Percentiles rank a stretch among this genome's conserved stretches.
These are phyloP conservation scores for Aspergillus sergii DNA, from an alignment of 2,329 filamentous ascomycete genomes.

Conservation along the genomic window DNA sequence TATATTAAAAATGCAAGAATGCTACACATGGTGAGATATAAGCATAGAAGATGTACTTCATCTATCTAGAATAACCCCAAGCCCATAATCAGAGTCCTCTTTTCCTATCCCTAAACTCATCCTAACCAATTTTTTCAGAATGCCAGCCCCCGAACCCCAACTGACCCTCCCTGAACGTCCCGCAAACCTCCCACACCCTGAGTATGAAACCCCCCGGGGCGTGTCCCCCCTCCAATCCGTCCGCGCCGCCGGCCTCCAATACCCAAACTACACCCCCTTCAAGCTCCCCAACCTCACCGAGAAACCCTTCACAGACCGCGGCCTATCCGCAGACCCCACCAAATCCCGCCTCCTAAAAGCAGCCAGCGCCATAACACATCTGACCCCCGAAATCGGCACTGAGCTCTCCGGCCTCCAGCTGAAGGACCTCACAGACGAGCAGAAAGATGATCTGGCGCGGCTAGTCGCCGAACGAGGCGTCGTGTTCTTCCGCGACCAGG, in stretches of 20 bases:
- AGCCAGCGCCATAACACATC: neutral
- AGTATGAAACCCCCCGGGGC: slow-evolving; percentile 5
- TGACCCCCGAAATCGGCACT: slow-evolving; percentile 44
- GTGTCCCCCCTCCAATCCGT: slow-evolving; percentile 6
- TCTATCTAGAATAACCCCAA: neutral
- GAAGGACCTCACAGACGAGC: slow-evolving; percentile 48
- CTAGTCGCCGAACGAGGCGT: slow-evolving; percentile 63
- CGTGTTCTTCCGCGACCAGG: slow-evolving; percentile 60
- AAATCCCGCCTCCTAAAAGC: neutral
- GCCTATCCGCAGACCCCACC: neutral
- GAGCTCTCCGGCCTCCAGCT: slow-evolving; percentile 55
- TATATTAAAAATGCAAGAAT: neutral
- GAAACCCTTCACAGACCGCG: slow-evolving; percentile 30
- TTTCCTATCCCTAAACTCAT: neutral
- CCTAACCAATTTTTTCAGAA: neutral
- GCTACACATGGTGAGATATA: neutral
- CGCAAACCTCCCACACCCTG: slow-evolving; percentile 1
- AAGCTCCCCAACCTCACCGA: slow-evolving; percentile 39
- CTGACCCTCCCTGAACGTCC: neutral
- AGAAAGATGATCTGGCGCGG: slow-evolving; percentile 61
- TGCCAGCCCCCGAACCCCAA: neutral
- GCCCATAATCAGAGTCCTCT: no score
- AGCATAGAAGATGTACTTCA: neutral
- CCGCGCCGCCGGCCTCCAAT: slow-evolving; percentile 8
- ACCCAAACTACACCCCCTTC: slow-evolving; percentile 13